Evolutionary conservation across 2,329 filamentous ascomycete species (phyloP), one percentile per base, ranked within the genome.

Genomic region (Phaeoacremonium minimum): DNA sequence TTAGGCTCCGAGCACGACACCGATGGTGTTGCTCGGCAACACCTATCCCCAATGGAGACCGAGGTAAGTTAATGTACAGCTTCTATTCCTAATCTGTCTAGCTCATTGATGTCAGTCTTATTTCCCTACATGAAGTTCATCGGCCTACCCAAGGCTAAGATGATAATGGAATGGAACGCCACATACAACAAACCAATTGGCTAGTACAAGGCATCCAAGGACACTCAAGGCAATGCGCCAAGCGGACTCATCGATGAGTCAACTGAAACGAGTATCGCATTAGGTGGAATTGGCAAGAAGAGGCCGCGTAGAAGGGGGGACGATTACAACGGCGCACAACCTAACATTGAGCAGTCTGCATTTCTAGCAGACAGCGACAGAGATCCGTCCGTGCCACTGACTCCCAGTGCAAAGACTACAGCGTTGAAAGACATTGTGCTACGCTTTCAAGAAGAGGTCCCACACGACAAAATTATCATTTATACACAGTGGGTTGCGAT

Each of bases 381-480:
- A 26, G 22, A 26, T n/a, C 22, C 22, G n/a, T 26, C 22, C 9
- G 22, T n/a, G 9, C 9, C 9, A 26, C 22, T 26, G 22, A 9
- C 22, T 26, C 22, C n/a, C n/a, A n/a, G 22, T 9, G 22, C 22
- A 9, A 26, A 26, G n/a, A 26, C n/a, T 26, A 9, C 22, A 26
- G 22, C 22, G n/a, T n/a, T 26, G 9, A 26, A n/a, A 26, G n/a
- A 26, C 9, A 26, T n/a, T n/a, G 22, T 26, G 9, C 22, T 26
- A n/a, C 9, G n/a, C 22, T 26, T 9, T 9, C 22, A 26, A n/a
- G 22, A 26, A n/a, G 22, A 9, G 14, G 37, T 29, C 4, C 14
- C 22, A 26, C 9, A 26, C 22, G 22, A 26, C 22, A 26, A 35
- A 11, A 36, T 39, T 5, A 31, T 39, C 8, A 26, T 26, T n/a